These are phyloP conservation scores for Funneliformis mosseae DNA, from an alignment of 192 early-diverging fungal genomes.

Conservation along the genomic window DNA sequence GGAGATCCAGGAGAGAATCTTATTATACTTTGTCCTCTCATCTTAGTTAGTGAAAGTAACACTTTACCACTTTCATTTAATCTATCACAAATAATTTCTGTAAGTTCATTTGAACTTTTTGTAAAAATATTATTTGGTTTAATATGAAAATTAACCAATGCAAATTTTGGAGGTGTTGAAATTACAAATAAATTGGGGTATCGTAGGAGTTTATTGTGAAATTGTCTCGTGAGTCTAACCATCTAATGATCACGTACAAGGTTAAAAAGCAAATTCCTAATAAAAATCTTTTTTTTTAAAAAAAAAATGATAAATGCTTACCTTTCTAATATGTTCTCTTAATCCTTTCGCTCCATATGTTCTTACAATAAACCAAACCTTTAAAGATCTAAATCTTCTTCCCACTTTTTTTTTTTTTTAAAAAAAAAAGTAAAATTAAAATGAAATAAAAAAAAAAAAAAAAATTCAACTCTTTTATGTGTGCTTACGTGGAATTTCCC, in stretches of 20 bases:
- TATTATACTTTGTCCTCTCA: neutral
- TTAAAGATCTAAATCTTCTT: slow-evolving; percentile 13
- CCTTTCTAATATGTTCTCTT: slow-evolving; percentile 10
- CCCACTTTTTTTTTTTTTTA: neutral
- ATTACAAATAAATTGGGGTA: slow-evolving; percentile 52
- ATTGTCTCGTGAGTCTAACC: slow-evolving; percentile 37
- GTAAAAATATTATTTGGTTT: slow-evolving; percentile 20
- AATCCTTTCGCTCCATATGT: slow-evolving; percentile 15
- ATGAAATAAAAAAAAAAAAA: neutral
- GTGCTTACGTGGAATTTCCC: slow-evolving; percentile 7
- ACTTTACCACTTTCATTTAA: neutral
- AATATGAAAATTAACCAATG: slow-evolving; percentile 51
- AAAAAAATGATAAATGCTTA: neutral
- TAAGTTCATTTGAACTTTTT: slow-evolving; percentile 6
- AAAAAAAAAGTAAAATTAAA: neutral
- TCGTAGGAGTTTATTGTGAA: slow-evolving; percentile 40
- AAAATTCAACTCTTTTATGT: neutral
- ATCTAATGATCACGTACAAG: slow-evolving; percentile 12
- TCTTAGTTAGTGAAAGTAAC: neutral
- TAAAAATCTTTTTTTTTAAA: neutral
- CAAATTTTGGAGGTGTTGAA: slow-evolving; percentile 45
- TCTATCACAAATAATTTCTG: neutral
- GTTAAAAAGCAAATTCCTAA: too few relatives aligned
- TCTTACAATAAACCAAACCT: slow-evolving; percentile 22
- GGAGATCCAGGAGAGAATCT: neutral